phyloP scores from a whole-genome alignment of 2,329 filamentous ascomycete genomes.

The Colletotrichum sp. region DNA sequence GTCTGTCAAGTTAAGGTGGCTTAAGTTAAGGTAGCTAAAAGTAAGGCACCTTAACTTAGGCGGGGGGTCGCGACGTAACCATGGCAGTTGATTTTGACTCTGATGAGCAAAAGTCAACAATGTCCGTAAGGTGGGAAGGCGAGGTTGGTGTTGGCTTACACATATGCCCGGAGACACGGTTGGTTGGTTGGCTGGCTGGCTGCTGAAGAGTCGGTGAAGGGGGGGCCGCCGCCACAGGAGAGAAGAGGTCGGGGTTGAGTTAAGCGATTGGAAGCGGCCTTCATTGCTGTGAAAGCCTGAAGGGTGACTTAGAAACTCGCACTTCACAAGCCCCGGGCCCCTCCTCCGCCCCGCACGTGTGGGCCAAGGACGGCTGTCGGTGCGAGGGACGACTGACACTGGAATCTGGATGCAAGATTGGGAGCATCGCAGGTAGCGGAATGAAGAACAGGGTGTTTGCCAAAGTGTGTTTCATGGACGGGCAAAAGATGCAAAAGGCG shows the following conservation, averaged over 20 bases:
- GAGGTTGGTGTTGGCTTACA: not conserved
- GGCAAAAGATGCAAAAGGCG: not conserved
- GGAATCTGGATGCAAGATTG: not conserved
- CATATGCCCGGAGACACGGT: not conserved
- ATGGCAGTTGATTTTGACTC: not conserved
- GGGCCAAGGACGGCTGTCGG: not conserved
- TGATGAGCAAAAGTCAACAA: not conserved
- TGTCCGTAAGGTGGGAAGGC: not conserved
- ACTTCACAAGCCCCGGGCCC: not conserved
- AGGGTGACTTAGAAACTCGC: not conserved
- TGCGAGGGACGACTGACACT: not conserved
- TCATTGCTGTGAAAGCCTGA: not conserved
- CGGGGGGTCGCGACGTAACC: not conserved
- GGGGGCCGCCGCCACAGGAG: not conserved
- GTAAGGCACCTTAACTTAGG: not conserved
- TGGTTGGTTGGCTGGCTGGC: not conserved
- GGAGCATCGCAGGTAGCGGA: not conserved
- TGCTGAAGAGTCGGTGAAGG: constrained; percentile 5
- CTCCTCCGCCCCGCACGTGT: constrained; percentile 3
- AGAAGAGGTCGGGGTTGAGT: not conserved
- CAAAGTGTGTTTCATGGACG: not conserved
- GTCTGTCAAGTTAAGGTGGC: not conserved
- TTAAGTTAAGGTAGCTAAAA: not conserved
- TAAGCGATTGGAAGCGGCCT: not conserved
- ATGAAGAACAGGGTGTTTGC: not conserved